Conservation (phyloP, 352 stramenopile genomes). For the Phytophthora pseudosyringae region DNA sequence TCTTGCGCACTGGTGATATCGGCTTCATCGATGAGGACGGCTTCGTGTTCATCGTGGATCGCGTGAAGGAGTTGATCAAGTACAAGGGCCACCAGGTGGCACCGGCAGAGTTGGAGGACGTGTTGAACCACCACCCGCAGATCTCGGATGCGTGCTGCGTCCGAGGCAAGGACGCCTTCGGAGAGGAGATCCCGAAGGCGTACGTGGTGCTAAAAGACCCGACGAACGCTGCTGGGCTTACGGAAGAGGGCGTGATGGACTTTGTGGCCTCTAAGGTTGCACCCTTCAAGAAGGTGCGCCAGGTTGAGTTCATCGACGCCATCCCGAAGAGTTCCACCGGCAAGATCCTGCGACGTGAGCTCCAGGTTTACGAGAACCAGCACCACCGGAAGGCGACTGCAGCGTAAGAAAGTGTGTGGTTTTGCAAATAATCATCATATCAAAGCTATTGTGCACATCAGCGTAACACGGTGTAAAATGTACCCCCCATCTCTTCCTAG, state of each 20-base stretch:
- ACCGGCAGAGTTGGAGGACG: constrained; percentile 91
- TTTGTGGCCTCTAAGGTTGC: constrained; percentile 87
- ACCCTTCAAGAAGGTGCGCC: constrained; percentile 88
- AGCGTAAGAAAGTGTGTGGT: constrained; percentile 10
- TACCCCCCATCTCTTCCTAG: constrained; percentile 1
- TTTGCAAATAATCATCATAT: constrained; percentile 19
- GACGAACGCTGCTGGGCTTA: constrained; percentile 39
- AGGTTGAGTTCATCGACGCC: constrained; percentile 81
- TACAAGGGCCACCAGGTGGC: constrained; percentile 94
- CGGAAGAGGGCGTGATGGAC: constrained; percentile 77
- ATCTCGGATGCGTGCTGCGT: constrained; percentile 84
- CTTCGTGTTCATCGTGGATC: constrained; percentile 92
- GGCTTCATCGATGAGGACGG: constrained; percentile 92
- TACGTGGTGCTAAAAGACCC: constrained; percentile 86
- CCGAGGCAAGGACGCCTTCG: constrained; percentile 65
- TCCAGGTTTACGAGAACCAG: constrained; percentile 59
- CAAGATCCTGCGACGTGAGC: constrained; percentile 91
- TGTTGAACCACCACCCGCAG: constrained; percentile 83
- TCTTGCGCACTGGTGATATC: constrained; percentile 91
- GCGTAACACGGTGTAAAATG: background rate
- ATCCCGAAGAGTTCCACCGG: constrained; percentile 91
- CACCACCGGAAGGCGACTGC: constrained; percentile 26
- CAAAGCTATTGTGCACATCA: constrained; percentile 6
- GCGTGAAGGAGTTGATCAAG: constrained; percentile 96
- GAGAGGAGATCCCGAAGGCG: constrained; percentile 89